Percentiles rank a stretch among this genome's conserved stretches.
These are phyloP conservation scores for Wickerhamiella hasegawae DNA, from an alignment of 805 yeast genomes.

Conservation along the genomic window DNA sequence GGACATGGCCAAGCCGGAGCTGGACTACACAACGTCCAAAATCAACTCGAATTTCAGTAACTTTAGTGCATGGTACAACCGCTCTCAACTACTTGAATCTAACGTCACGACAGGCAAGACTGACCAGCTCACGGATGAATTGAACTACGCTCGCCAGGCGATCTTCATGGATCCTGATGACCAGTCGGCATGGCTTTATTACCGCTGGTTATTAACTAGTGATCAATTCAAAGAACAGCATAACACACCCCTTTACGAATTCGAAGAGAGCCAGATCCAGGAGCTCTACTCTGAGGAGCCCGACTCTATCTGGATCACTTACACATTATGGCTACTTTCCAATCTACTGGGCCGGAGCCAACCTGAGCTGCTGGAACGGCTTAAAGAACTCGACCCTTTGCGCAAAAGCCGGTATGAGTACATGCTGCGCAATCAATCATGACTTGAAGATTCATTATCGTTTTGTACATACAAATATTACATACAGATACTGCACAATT, in stretches of 20 bases:
- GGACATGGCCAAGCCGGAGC: constrained; percentile 34
- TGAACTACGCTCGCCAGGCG: constrained; percentile 61
- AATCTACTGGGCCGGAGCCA: constrained; percentile 1
- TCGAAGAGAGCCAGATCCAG: constrained; percentile 32
- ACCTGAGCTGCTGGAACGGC: constrained; percentile 11
- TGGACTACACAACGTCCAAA: constrained; percentile 59
- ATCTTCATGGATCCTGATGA: constrained; percentile 88
- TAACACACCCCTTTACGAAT: constrained; percentile 23
- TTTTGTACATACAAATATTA: no score
- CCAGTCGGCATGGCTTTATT: constrained; percentile 82
- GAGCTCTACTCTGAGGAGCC: constrained; percentile 61
- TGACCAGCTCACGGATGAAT: constrained; percentile 33
- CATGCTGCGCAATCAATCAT: no score
- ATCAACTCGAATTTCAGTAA: constrained; percentile 78
- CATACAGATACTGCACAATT: no score
- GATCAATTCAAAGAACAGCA: constrained; percentile 25
- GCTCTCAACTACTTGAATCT: constrained; percentile 50
- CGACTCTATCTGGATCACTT: constrained; percentile 63
- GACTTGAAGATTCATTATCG: no score
- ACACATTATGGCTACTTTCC: constrained; percentile 21
- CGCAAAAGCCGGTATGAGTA: constrained; percentile 16
- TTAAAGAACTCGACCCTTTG: constrained; percentile 21
- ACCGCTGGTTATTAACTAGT: constrained; percentile 52
- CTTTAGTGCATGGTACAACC: constrained; percentile 91
- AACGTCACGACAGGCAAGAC: constrained; percentile 25